Evolutionary conservation across 768 basidiomycete genomes (phyloP).

Genomic region (Kwoniella dendrophila): DNA sequence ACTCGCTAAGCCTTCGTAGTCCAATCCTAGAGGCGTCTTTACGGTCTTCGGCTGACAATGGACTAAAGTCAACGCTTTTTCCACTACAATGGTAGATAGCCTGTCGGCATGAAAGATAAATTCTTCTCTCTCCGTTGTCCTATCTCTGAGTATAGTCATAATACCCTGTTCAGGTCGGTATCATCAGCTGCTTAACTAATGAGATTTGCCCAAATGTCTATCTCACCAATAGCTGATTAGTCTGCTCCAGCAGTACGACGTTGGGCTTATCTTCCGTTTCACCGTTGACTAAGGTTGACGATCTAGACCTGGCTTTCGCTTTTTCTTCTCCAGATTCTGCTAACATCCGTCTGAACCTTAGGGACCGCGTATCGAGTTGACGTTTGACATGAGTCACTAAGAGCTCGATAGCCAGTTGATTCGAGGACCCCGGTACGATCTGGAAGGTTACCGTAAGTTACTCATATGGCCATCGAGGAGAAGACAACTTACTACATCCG

Average conservation of each 20-base stretch:
- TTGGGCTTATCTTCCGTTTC: constrained; percentile 52
- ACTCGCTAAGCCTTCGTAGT: constrained; percentile 65
- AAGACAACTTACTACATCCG: constrained; percentile 72
- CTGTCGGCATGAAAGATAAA: constrained; percentile 93
- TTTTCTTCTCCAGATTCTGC: constrained; percentile 57
- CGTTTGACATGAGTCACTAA: constrained; percentile 86
- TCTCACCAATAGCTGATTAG: constrained; percentile 74
- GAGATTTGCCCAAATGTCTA: not conserved
- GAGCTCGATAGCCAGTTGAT: constrained; percentile 86
- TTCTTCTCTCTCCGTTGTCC: constrained; percentile 71
- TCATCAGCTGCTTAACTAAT: not conserved
- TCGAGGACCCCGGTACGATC: constrained; percentile 95
- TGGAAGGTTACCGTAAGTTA: constrained; percentile 48
- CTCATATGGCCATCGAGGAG: not conserved
- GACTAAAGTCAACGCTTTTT: constrained; percentile 79
- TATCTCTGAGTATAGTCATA: constrained; percentile 79
- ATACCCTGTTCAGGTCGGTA: constrained; percentile 66
- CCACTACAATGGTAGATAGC: constrained; percentile 78
- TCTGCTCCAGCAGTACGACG: constrained; percentile 71
- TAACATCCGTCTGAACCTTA: constrained; percentile 72
- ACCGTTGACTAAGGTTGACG: constrained; percentile 31
- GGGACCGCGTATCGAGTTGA: constrained; percentile 76
- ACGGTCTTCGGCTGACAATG: constrained; percentile 67
- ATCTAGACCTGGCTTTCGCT: constrained; percentile 23
- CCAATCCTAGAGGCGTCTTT: constrained; percentile 68